Percentiles rank a stretch among this genome's conserved stretches.
Conservation (phyloP, 75 land plant genomes). For the Larix kaempferi region DNA sequence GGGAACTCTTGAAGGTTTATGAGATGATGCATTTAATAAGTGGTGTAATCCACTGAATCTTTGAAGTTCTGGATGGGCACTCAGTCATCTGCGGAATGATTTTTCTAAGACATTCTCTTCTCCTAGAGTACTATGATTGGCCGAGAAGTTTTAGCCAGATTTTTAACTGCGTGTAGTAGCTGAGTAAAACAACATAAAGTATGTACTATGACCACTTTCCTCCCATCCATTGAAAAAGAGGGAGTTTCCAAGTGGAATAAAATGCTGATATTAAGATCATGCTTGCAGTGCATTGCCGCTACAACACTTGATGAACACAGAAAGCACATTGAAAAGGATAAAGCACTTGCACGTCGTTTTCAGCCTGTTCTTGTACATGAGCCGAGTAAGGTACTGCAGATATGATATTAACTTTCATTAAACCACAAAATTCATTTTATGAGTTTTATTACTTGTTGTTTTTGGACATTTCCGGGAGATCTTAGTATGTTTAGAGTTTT, state of each 20-base stretch:
- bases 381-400: constrained; percentile 68
- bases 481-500: neutral
- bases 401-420: neutral
- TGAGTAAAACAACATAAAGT: neutral
- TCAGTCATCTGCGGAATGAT: no score
- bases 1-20: no score
- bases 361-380: constrained; percentile 84
- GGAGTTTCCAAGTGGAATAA: neutral
- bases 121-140: no score
- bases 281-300: constrained; percentile 87
- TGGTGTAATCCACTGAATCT: no score
- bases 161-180: neutral
- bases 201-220: no score
- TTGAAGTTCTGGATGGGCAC: no score
- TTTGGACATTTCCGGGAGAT: neutral
- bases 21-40: no score
- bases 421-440: no score
- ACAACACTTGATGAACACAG: constrained; percentile 84
- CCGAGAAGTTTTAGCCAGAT: no score
- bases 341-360: constrained; percentile 89
- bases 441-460: neutral
- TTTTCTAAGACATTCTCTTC: no score
- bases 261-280: neutral
- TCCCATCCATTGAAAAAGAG: neutral
- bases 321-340: constrained; percentile 89